These are phyloP conservation scores for Tolypocladium nubicola DNA, from an alignment of 2,329 filamentous ascomycete genomes.

Conservation along the genomic window DNA sequence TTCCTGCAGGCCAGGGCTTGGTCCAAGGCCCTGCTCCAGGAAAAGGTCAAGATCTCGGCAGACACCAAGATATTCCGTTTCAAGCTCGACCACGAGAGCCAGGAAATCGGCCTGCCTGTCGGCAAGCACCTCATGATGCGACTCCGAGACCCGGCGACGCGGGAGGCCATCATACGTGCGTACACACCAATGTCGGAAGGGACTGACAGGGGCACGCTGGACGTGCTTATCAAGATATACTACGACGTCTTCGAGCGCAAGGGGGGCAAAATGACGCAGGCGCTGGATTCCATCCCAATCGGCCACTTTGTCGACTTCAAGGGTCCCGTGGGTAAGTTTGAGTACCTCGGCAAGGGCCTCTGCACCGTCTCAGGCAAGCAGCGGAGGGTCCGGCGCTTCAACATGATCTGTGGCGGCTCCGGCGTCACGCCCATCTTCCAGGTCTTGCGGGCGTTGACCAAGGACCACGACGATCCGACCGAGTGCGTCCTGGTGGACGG, in stretches of 20 bases:
- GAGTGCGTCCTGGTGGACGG: constrained; percentile 66
- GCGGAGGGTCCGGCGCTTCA: constrained; percentile 53
- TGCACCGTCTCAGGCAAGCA: constrained; percentile 49
- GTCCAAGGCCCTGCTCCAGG: constrained; percentile 60
- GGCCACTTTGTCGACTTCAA: constrained; percentile 75
- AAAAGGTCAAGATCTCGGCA: constrained; percentile 59
- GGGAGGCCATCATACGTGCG: constrained; percentile 67
- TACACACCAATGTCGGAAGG: constrained; percentile 75
- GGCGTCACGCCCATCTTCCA: constrained; percentile 90
- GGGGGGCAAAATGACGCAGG: constrained; percentile 75
- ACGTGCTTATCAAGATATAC: constrained; percentile 79
- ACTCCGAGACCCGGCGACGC: constrained; percentile 58
- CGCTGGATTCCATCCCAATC: constrained; percentile 60
- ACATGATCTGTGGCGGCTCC: constrained; percentile 84
- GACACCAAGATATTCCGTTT: constrained; percentile 80
- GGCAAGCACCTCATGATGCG: constrained; percentile 85
- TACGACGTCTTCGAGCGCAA: constrained; percentile 42
- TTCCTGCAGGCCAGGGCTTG: constrained; percentile 67
- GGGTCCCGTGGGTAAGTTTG: constrained; percentile 77
- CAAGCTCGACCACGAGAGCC: constrained; percentile 58
- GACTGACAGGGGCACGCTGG: constrained; percentile 49
- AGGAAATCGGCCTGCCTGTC: constrained; percentile 65
- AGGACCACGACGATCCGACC: constrained; percentile 52
- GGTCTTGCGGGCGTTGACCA: constrained; percentile 63
- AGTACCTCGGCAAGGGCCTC: constrained; percentile 59